Base-by-base conservation (phyloP, 2,329 filamentous ascomycete genomes). In the Metarhizium album region DNA sequence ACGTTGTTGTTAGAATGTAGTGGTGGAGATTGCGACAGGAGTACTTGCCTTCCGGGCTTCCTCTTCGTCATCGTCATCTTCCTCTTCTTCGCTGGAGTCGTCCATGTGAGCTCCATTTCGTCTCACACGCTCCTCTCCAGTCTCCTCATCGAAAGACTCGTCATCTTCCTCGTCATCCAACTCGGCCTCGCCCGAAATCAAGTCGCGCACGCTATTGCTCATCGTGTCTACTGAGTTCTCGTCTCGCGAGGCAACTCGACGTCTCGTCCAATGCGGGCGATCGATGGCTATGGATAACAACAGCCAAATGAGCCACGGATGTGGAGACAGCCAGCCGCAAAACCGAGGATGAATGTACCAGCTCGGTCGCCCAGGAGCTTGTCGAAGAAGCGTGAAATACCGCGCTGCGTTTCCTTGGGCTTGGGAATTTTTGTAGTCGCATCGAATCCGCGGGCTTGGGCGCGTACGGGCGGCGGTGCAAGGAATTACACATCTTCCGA, bases 1-100 rank as follows among this genome's bases (percentile, higher is more conserved):
- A 37, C 4, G 42, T 58, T 55, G 56, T 52, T 53, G 45, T 59
- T 43, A 54, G 49, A 22, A 40, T 20, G 14, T 20, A 14, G 8
- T 3, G 4, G 22, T 13, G 18, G 8, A 3, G 22, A 24, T 9
- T 35, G 33, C 18, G 33, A 31, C 29, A 42, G 13, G 42, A 29
- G 22, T 18, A 46, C 40, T 22, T 71, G 93, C 87, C 67, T 82
- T 84, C 59, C 82, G 80, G 56, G 82, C 84, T 60, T 88, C 89
- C 64, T 93, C 90, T 63, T 90, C 86, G 58, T 95, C 90, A 52
- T 95, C 90, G 53, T 95, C 89, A 50, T 94, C 88, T 33, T 95
- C 88, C 55, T 94, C 90, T 63, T 95, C 90, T 59, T 95, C 90
- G 60, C 87, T 94, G 0, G 88, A 95, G 68, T 95, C 90, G 61